Conservation (phyloP, 495 filamentous ascomycete species). For the Aspergillus conjunctus region DNA sequence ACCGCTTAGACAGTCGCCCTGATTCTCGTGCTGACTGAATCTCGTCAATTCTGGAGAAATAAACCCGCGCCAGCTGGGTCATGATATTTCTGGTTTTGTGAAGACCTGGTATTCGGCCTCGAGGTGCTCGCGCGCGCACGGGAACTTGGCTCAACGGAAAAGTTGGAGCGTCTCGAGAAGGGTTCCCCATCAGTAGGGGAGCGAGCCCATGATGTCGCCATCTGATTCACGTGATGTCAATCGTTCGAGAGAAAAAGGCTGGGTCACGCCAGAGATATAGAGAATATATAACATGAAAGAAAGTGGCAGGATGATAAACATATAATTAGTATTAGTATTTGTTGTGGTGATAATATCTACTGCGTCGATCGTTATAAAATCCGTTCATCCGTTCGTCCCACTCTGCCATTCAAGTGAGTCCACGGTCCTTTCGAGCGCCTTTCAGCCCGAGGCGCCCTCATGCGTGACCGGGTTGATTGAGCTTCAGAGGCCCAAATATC, state of each 20-base stretch:
- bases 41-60: no score
- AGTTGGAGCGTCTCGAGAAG: no score
- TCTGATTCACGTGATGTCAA: background rate
- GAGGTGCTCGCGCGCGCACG: no score
- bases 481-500: constrained; percentile 46
- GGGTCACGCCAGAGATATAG: background rate
- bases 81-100: no score
- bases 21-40: no score
- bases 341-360: background rate
- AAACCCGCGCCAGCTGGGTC: no score
- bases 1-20: no score
- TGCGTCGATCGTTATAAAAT: background rate
- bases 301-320: background rate
- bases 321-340: background rate
- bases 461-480: constrained; percentile 27
- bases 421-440: constrained; percentile 41
- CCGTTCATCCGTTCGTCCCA: constrained; percentile 35
- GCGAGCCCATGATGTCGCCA: background rate
- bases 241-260: background rate
- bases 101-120: no score
- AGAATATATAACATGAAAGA: no score
- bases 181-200: no score
- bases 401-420: constrained; percentile 39
- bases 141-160: no score
- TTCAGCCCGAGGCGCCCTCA: constrained; percentile 28